Evolutionary conservation across 345 rosid genomes (phyloP).

Genomic region (Psidium friedrichsthalianum): DNA sequence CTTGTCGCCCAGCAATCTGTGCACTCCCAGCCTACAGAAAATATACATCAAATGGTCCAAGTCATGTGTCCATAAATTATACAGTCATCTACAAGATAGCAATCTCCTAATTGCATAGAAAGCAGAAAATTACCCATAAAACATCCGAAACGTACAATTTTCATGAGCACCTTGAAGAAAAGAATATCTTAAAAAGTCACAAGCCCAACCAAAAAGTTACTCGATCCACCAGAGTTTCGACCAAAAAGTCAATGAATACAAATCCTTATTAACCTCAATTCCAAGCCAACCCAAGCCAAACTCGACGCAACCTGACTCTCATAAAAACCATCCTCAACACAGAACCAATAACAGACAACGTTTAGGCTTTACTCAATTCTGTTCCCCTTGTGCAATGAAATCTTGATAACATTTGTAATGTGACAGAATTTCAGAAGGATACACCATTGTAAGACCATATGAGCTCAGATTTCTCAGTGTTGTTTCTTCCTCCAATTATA

Average conservation of each 20-base stretch:
- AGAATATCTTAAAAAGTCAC: neutral
- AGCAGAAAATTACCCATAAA: neutral
- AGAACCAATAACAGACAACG: neutral
- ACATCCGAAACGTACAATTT: neutral
- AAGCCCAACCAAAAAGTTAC: neutral
- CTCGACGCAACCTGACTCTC: neutral
- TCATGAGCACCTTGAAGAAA: neutral
- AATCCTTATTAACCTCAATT: neutral
- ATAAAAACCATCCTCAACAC: neutral
- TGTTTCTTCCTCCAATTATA: neutral
- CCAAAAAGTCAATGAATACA: neutral
- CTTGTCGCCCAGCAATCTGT: conserved; percentile 47
- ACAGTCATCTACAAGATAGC: neutral
- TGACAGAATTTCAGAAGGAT: neutral
- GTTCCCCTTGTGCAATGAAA: neutral
- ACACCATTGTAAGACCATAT: neutral
- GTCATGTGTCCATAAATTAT: neutral
- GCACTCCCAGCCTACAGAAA: conserved; percentile 37
- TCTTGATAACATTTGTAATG: neutral
- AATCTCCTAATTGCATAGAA: neutral
- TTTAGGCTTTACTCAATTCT: neutral
- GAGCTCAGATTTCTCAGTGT: neutral
- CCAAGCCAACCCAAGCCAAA: neutral
- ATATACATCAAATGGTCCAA: neutral
- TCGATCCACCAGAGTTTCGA: neutral